A percentile compares a stretch with the other conserved stretches of the same genome.
Conservation (phyloP, 1,284 basidiomycete genomes). For the Stereum hirsutum region DNA sequence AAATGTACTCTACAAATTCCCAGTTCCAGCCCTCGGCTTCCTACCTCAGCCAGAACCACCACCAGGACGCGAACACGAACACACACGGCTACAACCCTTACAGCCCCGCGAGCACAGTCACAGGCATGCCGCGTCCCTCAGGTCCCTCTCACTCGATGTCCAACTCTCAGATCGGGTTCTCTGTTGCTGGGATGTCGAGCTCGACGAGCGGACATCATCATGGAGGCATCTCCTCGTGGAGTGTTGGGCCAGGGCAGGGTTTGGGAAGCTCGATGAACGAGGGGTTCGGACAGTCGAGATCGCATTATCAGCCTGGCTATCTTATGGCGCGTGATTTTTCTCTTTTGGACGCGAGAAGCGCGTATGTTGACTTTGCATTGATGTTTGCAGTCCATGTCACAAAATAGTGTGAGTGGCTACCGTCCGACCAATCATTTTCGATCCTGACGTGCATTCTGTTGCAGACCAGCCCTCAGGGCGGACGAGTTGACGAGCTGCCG, state of each 20-base stretch:
- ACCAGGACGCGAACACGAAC: too few relatives aligned
- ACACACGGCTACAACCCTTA: too few relatives aligned
- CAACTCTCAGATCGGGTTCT: too few relatives aligned
- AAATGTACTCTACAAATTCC: too few relatives aligned
- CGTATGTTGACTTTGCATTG: neutral
- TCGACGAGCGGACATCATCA: neutral
- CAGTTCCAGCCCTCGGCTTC: too few relatives aligned
- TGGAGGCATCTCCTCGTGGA: too few relatives aligned
- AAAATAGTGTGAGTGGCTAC: slow-evolving; percentile 35
- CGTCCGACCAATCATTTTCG: neutral
- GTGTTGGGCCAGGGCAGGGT: too few relatives aligned
- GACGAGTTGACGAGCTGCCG: slow-evolving; percentile 58
- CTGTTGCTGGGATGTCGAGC: slow-evolving; percentile 21
- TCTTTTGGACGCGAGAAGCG: neutral
- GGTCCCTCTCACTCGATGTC: too few relatives aligned
- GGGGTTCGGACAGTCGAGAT: slow-evolving; percentile 54
- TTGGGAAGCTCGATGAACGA: slow-evolving; percentile 25
- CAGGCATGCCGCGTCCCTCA: too few relatives aligned
- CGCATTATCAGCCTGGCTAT: slow-evolving; percentile 70
- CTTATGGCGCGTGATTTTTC: slow-evolving; percentile 43
- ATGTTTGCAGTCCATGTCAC: slow-evolving; percentile 41
- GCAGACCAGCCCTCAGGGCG: slow-evolving; percentile 46
- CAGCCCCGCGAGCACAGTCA: too few relatives aligned
- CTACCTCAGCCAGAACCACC: too few relatives aligned
- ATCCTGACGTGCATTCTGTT: too few relatives aligned